Percentiles rank a stretch among this genome's conserved stretches.
These are phyloP conservation scores for Podospora comata DNA, from an alignment of 495 filamentous ascomycete genomes.

Conservation along the genomic window DNA sequence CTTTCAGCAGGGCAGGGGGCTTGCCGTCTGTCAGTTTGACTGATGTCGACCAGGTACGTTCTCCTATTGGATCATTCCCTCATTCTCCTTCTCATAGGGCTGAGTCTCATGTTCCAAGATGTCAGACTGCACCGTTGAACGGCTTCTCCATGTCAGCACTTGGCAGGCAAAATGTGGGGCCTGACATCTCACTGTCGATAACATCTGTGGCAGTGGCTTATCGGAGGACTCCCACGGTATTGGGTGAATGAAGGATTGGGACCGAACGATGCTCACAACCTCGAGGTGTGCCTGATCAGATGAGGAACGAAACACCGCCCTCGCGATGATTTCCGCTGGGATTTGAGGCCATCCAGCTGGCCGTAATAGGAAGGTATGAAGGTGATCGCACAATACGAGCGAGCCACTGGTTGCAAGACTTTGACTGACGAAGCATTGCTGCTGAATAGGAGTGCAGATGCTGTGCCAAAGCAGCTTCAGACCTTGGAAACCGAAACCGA, in stretches of 20 bases:
- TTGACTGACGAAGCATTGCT: not conserved
- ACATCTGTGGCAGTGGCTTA: not conserved
- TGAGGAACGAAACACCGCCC: not conserved
- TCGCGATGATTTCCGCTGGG: not conserved
- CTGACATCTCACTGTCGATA: no score
- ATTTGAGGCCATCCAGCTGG: not conserved
- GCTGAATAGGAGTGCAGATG: not conserved
- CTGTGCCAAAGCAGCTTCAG: not conserved
- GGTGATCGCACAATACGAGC: not conserved
- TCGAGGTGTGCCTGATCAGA: not conserved
- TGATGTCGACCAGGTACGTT: no score
- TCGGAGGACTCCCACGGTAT: not conserved
- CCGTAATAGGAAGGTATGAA: conserved; percentile 1
- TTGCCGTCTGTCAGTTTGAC: not conserved
- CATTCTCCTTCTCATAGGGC: not conserved
- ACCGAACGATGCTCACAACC: not conserved
- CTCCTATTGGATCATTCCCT: no score
- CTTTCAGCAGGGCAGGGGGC: not conserved
- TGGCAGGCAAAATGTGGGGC: no score
- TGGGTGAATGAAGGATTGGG: not conserved
- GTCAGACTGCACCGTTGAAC: no score
- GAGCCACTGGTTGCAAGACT: not conserved
- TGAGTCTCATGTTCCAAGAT: not conserved
- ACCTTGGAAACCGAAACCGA: not conserved
- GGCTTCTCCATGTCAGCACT: no score